Evolutionary conservation across 2,329 filamentous ascomycete species (phyloP).

Genomic region (Proliferodiscus dingleyae): DNA sequence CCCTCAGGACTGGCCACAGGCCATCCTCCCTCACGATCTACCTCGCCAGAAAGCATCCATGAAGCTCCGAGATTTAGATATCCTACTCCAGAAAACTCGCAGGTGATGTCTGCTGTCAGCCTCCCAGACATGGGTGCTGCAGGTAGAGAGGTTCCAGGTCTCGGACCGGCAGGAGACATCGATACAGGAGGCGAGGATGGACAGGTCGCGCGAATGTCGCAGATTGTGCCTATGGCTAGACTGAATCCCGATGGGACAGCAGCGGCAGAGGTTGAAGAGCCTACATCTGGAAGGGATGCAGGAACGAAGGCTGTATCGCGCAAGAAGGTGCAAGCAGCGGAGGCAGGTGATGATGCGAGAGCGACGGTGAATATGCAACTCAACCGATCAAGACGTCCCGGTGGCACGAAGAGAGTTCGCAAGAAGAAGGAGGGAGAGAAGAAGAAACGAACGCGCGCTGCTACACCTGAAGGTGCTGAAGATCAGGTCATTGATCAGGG

Average conservation of each 20-base stretch:
- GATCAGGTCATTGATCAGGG: conserved; percentile 58
- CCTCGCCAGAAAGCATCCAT: neutral
- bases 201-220: conserved; percentile 12
- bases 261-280: conserved; percentile 13
- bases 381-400: conserved; percentile 16
- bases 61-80: conserved; percentile 2
- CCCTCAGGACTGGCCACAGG: neutral
- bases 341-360: conserved; percentile 21
- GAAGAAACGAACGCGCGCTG: conserved; percentile 23
- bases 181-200: conserved; percentile 2
- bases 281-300: conserved; percentile 18
- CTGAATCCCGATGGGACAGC: conserved; percentile 28
- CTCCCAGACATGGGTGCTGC: conserved; percentile 10
- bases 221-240: conserved; percentile 20
- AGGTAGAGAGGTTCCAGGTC: conserved; percentile 4
- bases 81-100: conserved; percentile 4
- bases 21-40: neutral
- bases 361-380: conserved; percentile 23
- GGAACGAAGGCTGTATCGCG: conserved; percentile 16
- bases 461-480: conserved; percentile 61
- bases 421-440: conserved; percentile 32
- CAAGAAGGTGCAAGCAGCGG: conserved; percentile 18
- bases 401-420: conserved; percentile 16
- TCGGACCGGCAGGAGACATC: conserved; percentile 9
- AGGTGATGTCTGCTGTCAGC: neutral